A percentile compares a stretch with the other conserved stretches of the same genome.
These are phyloP conservation scores for Thalia dealbata DNA, from an alignment of 176 grass and related monocot species.

Conservation along the genomic window DNA sequence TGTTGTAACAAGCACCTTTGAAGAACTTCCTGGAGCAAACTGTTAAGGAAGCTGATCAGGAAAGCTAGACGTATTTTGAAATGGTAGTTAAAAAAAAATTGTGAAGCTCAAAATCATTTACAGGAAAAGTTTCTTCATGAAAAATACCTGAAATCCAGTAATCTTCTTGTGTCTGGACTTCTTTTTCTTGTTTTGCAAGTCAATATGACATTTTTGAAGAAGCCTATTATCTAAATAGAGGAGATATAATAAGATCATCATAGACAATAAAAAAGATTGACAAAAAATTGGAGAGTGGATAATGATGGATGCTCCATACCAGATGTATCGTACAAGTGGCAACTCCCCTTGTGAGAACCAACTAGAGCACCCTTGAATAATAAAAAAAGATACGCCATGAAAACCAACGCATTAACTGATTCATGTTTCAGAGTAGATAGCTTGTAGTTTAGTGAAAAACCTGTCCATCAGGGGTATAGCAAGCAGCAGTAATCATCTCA, in stretches of 20 bases:
- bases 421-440: neutral
- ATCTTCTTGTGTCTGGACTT: conserved; percentile 94
- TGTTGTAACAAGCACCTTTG: conserved; percentile 81
- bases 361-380: conserved; percentile 61
- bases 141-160: conserved; percentile 86
- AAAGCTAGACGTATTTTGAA: neutral
- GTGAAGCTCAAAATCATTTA: conserved; percentile 13
- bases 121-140: conserved; percentile 1
- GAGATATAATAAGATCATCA: neutral
- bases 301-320: conserved; percentile 29
- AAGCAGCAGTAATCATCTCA: conserved; percentile 97
- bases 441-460: conserved; percentile 20
- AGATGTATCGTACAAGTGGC: conserved; percentile 83
- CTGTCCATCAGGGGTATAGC: conserved; percentile 88
- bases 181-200: conserved; percentile 90
- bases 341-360: conserved; percentile 84
- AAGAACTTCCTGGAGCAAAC: conserved; percentile 76
- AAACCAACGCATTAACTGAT: neutral
- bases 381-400: conserved; percentile 23
- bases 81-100: neutral
- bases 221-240: conserved; percentile 71
- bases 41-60: conserved; percentile 36
- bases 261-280: neutral
- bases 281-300: neutral
- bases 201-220: conserved; percentile 64